Conservation (phyloP, 2,329 filamentous ascomycete genomes). For the Colletotrichum cuscutae region DNA sequence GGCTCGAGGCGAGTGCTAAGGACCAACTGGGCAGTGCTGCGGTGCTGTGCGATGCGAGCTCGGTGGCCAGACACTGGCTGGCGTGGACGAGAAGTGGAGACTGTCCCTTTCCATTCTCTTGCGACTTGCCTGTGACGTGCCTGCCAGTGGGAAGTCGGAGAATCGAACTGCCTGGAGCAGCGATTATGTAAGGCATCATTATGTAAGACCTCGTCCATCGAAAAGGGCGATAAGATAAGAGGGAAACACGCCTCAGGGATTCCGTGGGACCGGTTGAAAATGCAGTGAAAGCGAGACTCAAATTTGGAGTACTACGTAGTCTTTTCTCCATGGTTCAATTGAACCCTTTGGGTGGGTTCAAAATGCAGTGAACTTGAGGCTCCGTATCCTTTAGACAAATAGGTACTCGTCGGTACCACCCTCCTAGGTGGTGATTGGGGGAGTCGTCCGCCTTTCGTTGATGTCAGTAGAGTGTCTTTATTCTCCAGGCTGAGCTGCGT, state of each 20-base stretch:
- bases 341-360: neutral
- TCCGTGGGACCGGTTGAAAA: no score
- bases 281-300: no score
- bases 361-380: neutral
- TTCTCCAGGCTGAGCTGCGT: no score
- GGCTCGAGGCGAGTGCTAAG: neutral
- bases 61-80: slow-evolving; percentile 16
- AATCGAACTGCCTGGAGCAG: neutral
- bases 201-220: no score
- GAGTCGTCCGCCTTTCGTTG: no score
- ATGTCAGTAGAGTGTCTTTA: no score
- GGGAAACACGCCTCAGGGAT: no score
- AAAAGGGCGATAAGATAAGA: neutral
- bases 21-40: neutral
- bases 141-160: neutral
- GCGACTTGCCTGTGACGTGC: neutral
- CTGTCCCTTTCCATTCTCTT: neutral
- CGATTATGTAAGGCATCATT: neutral
- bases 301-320: no score
- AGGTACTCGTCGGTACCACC: no score
- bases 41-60: slow-evolving; percentile 16
- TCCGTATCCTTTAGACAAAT: no score
- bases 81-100: slow-evolving; percentile 2
- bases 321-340: no score
- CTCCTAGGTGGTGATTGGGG: no score